Percentiles rank a stretch among this genome's conserved stretches.
Conservation (phyloP, 1,284 basidiomycete genomes). For the Schizophyllum amplum region DNA sequence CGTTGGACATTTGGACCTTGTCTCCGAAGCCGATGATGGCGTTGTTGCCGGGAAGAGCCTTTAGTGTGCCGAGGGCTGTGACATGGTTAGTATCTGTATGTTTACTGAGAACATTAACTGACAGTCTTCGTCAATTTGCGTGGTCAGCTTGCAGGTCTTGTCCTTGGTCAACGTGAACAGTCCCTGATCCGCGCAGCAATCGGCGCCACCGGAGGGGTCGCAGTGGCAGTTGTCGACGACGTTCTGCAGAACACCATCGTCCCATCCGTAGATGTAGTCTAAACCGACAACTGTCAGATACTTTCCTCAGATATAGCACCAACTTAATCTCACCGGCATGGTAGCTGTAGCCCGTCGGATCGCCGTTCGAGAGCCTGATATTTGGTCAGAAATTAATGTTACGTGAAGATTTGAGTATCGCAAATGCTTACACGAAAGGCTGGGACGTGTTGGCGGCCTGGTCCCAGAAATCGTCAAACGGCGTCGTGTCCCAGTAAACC, state of each 20-base stretch:
- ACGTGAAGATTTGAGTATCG: too few species aligned
- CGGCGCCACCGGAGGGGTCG: slow-evolving; percentile 29
- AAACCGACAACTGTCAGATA: neutral
- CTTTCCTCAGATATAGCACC: neutral
- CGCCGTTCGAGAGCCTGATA: slow-evolving; percentile 24
- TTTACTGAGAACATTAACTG: slow-evolving; percentile 8
- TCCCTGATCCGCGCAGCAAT: slow-evolving; percentile 27
- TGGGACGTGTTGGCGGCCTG: slow-evolving; percentile 33
- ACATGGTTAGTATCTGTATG: neutral
- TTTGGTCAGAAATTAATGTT: too few species aligned
- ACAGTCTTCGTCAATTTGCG: slow-evolving; percentile 29
- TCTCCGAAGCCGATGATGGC: slow-evolving; percentile 28
- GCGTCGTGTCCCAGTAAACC: slow-evolving; percentile 32
- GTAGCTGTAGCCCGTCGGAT: slow-evolving; percentile 42
- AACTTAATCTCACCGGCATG: slow-evolving; percentile 32
- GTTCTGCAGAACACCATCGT: slow-evolving; percentile 33
- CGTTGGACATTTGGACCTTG: slow-evolving; percentile 20
- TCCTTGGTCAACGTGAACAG: slow-evolving; percentile 26
- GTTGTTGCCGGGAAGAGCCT: slow-evolving; percentile 33
- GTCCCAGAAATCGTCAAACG: slow-evolving; percentile 22
- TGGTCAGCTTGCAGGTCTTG: slow-evolving; percentile 27
- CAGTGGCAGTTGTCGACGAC: slow-evolving; percentile 39
- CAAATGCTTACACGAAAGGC: slow-evolving; percentile 30
- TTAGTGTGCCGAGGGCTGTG: slow-evolving; percentile 28
- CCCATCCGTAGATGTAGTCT: slow-evolving; percentile 49